Evolutionary conservation across 2,329 filamentous ascomycete genomes (phyloP).

Genomic region (Gyromitra esculenta): DNA sequence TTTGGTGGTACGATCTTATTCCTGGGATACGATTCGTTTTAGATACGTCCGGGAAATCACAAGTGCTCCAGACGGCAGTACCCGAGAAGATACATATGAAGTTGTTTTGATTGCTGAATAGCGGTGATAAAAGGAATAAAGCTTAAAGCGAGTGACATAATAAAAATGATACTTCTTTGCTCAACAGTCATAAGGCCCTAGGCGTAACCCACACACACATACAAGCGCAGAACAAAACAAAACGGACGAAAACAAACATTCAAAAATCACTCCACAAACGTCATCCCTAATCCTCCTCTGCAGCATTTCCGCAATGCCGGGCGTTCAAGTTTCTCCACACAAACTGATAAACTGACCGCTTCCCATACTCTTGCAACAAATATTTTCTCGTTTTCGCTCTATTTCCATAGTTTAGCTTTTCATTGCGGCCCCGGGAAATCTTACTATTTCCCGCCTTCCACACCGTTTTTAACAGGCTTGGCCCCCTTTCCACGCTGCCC

Average conservation of each 20-base stretch:
- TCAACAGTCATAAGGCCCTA: background rate
- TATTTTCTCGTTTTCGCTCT: too few species aligned
- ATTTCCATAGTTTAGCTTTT: background rate
- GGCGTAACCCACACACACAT: background rate
- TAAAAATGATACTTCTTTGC: background rate
- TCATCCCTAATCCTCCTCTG: too few species aligned
- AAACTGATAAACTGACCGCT: too few species aligned
- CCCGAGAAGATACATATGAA: background rate
- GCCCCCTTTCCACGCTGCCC: background rate
- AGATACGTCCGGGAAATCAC: too few species aligned
- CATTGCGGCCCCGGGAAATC: background rate
- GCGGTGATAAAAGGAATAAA: background rate
- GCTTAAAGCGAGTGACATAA: background rate
- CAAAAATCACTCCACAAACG: too few species aligned
- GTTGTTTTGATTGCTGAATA: constrained; percentile 4
- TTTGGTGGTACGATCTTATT: too few species aligned
- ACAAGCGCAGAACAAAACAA: too few species aligned
- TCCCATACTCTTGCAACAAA: too few species aligned
- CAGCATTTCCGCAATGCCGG: too few species aligned
- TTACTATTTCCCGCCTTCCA: background rate
- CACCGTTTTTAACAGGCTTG: background rate
- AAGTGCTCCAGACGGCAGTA: background rate
- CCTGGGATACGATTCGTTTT: too few species aligned
- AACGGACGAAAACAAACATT: too few species aligned
- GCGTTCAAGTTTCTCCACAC: too few species aligned